Percentiles rank a stretch among this genome's conserved stretches.
phyloP scores from a whole-genome alignment of 495 filamentous ascomycete species.

The Cercophora sp. region DNA sequence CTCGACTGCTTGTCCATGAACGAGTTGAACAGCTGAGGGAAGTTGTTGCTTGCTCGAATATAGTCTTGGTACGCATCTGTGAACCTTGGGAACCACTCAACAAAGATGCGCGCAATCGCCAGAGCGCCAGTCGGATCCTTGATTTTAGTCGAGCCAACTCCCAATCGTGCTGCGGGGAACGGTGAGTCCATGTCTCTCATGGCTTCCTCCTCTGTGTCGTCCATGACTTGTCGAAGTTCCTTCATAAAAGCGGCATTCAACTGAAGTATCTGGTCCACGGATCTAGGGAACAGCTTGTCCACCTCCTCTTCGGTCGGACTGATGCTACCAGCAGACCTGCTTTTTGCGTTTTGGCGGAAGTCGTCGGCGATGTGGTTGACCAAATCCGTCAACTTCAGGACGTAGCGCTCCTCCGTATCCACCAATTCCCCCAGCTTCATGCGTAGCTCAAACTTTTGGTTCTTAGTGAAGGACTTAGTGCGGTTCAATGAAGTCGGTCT shows the following conservation, averaged over 20 bases:
- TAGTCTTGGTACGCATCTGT: constrained; percentile 85
- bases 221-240: constrained; percentile 68
- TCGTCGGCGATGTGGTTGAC: constrained; percentile 71
- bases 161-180: constrained; percentile 33
- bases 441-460: constrained; percentile 77
- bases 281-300: constrained; percentile 73
- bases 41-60: constrained; percentile 77
- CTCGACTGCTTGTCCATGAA: constrained; percentile 75
- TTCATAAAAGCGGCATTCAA: constrained; percentile 75
- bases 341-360: constrained; percentile 63
- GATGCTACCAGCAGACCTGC: constrained; percentile 54
- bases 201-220: constrained; percentile 79
- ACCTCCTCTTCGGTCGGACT: constrained; percentile 71
- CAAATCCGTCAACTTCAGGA: constrained; percentile 76
- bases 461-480: constrained; percentile 66
- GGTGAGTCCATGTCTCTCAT: constrained; percentile 58
- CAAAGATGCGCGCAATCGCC: constrained; percentile 69
- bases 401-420: constrained; percentile 92
- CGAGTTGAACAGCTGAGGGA: constrained; percentile 70
- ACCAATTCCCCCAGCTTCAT: constrained; percentile 88
- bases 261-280: constrained; percentile 69
- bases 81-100: constrained; percentile 90
- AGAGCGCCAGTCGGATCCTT: constrained; percentile 70
- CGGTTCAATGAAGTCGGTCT: constrained; percentile 73
- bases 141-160: constrained; percentile 52